Evolutionary conservation across 129 eudicot genomes (phyloP).

Genomic region (Flaveria ramosissima): DNA sequence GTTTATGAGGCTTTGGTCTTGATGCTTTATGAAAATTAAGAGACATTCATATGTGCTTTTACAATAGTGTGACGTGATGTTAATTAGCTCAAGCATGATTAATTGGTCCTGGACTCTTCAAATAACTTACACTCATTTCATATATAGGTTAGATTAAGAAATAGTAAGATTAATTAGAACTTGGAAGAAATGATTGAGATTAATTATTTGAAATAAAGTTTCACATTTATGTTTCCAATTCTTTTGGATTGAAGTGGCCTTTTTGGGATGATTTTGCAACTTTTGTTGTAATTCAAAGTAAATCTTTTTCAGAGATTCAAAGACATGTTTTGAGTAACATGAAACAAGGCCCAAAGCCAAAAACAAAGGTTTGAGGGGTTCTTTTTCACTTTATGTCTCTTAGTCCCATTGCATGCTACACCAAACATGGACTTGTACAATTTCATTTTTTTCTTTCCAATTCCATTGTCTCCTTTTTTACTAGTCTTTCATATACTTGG

Average conservation of each 20-base stretch:
- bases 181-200: not conserved
- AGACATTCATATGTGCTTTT: too few species aligned
- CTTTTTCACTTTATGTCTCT: slow-evolving; percentile 46
- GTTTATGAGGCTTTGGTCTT: too few species aligned
- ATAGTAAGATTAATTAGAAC: not conserved
- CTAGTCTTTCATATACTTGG: slow-evolving; percentile 23
- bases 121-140: not conserved
- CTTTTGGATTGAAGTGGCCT: slow-evolving; percentile 14
- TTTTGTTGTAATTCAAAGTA: slow-evolving; percentile 25
- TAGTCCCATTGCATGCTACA: slow-evolving; percentile 47
- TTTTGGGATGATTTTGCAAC: slow-evolving; percentile 25
- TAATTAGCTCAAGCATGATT: not conserved
- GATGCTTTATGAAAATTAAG: too few species aligned
- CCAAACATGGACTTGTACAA: slow-evolving; percentile 36
- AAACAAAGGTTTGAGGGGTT: slow-evolving; percentile 31
- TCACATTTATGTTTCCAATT: slow-evolving; percentile 10
- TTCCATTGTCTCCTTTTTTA: slow-evolving; percentile 37
- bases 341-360: slow-evolving; percentile 40
- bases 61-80: too few species aligned
- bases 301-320: slow-evolving; percentile 36
- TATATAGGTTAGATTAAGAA: not conserved
- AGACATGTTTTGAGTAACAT: slow-evolving; percentile 36
- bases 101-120: not conserved
- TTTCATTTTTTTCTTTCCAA: slow-evolving; percentile 14
- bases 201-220: not conserved